Percentiles rank a stretch among this genome's conserved stretches.
Conservation (phyloP, 768 basidiomycete species). For the Austroboletus eburneus region DNA sequence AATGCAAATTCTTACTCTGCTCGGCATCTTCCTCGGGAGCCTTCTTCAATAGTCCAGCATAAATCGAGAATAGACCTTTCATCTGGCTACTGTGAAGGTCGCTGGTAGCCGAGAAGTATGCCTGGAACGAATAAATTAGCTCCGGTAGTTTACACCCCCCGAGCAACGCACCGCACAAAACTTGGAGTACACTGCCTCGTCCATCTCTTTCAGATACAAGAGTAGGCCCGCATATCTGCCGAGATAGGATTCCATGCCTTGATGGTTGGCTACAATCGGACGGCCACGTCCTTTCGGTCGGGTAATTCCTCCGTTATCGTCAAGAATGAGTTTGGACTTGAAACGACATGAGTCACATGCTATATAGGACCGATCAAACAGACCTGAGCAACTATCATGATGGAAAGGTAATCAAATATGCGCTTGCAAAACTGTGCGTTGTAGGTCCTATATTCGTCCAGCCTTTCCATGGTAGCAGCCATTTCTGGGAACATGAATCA, state of each 20-base stretch:
- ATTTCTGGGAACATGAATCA: slow-evolving; percentile 54
- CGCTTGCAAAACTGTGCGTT: slow-evolving; percentile 93
- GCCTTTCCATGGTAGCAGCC: slow-evolving; percentile 93
- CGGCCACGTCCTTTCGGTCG: slow-evolving; percentile 40
- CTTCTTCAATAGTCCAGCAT: slow-evolving; percentile 59
- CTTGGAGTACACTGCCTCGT: slow-evolving; percentile 81
- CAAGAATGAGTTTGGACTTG: slow-evolving; percentile 66
- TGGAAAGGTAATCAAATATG: slow-evolving; percentile 80
- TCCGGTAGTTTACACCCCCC: background rate
- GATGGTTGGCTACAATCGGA: slow-evolving; percentile 57
- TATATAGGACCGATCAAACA: slow-evolving; percentile 13
- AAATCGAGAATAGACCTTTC: slow-evolving; percentile 60
- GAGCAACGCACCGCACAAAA: slow-evolving; percentile 75
- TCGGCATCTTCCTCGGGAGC: slow-evolving; percentile 69
- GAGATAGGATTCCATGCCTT: slow-evolving; percentile 74
- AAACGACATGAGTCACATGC: slow-evolving; percentile 7
- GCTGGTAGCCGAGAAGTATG: slow-evolving; percentile 85
- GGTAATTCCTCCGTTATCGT: slow-evolving; percentile 56
- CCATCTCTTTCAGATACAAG: slow-evolving; percentile 95
- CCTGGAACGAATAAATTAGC: slow-evolving; percentile 42
- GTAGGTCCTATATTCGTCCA: slow-evolving; percentile 86
- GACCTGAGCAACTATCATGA: slow-evolving; percentile 91
- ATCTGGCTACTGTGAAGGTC: slow-evolving; percentile 80
- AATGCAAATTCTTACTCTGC: slow-evolving; percentile 44
- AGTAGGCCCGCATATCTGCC: slow-evolving; percentile 87